A percentile compares a stretch with the other conserved stretches of the same genome.
These are phyloP conservation scores for Jaapia argillacea DNA, from an alignment of 768 basidiomycete genomes.

Conservation along the genomic window DNA sequence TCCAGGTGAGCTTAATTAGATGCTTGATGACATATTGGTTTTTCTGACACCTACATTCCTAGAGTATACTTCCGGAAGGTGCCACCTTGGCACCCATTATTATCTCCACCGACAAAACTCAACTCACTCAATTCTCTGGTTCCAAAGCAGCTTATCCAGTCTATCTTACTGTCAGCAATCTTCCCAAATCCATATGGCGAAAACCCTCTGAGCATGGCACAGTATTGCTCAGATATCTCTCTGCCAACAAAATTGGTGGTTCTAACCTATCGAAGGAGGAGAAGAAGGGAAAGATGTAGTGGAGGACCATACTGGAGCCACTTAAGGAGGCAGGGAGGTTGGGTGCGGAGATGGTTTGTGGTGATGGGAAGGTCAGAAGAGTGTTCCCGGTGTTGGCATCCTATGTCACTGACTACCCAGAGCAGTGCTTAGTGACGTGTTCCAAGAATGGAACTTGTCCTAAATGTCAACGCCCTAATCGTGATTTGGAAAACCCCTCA, in stretches of 20 bases:
- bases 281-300: conserved; percentile 4
- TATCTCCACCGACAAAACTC: conserved; percentile 9
- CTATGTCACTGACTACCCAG: conserved; percentile 16
- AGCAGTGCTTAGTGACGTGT: conserved; percentile 13
- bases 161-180: conserved; percentile 16
- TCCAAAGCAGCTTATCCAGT: conserved; percentile 14
- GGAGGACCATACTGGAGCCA: conserved; percentile 9
- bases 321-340: conserved; percentile 8
- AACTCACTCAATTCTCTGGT: conserved; percentile 6
- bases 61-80: conserved; percentile 10
- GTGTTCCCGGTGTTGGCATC: conserved; percentile 14
- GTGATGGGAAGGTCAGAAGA: conserved; percentile 6
- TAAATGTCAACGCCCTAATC: conserved; percentile 1
- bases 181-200: conserved; percentile 9
- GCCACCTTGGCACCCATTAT: conserved; percentile 5
- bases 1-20: conserved; percentile 4
- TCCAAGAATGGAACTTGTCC: conserved; percentile 8
- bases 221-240: conserved; percentile 13
- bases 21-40: neutral
- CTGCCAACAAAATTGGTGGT: conserved; percentile 18
- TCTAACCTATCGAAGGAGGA: conserved; percentile 9
- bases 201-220: conserved; percentile 7
- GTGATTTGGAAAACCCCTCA: conserved; percentile 7
- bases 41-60: conserved; percentile 4
- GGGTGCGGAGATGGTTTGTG: conserved; percentile 11